Percentiles rank a stretch among this genome's conserved stretches.
phyloP scores from a whole-genome alignment of 257 asterid species.

The Buddleja alternifolia region DNA sequence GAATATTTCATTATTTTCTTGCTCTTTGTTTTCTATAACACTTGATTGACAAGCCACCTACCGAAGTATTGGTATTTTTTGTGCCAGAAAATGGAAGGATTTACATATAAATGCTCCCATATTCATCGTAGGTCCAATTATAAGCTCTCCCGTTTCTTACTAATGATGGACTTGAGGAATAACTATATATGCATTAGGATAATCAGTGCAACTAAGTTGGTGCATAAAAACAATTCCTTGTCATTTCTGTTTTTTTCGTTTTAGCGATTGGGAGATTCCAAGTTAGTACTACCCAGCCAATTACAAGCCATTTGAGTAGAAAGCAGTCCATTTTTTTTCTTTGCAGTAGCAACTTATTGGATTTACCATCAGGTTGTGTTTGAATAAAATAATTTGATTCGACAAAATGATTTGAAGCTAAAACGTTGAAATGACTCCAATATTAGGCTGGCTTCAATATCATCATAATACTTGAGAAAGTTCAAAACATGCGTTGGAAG shows the following conservation, averaged over 20 bases:
- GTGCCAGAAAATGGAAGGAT: background rate
- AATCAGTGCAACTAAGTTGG: constrained; percentile 2
- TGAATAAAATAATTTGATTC: too few relatives aligned
- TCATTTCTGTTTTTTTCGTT: too few relatives aligned
- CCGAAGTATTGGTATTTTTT: background rate
- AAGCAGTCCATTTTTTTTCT: background rate
- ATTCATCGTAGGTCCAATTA: background rate
- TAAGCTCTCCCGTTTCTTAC: background rate
- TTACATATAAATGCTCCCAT: background rate
- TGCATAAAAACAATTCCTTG: background rate
- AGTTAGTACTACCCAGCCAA: background rate
- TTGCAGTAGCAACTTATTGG: background rate
- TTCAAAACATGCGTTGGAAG: too few relatives aligned
- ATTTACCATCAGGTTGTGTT: background rate
- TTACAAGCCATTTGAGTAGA: background rate
- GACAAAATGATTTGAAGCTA: too few relatives aligned
- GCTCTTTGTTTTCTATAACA: background rate
- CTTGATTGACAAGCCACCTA: background rate
- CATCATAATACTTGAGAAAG: too few relatives aligned
- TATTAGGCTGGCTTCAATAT: too few relatives aligned
- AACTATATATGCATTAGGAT: background rate
- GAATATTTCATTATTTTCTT: constrained; percentile 1
- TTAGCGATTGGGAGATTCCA: background rate
- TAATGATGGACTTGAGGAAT: too few relatives aligned
- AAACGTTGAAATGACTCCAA: too few relatives aligned